phyloP scores from a whole-genome alignment of 768 basidiomycete genomes.

The Tricholoma terreum region DNA sequence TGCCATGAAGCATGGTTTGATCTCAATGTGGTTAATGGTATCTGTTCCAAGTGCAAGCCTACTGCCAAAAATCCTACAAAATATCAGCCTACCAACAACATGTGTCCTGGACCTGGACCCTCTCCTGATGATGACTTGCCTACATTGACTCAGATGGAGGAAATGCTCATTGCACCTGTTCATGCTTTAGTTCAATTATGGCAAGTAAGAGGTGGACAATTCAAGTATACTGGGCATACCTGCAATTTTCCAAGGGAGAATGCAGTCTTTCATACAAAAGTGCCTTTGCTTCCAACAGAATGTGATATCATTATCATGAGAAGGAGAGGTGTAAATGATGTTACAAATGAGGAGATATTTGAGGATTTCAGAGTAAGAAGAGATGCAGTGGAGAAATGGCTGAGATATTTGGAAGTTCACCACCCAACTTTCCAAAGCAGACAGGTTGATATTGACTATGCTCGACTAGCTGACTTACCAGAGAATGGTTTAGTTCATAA shows the following conservation, averaged over 20 bases:
- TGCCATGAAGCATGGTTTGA: too few species aligned
- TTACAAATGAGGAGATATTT: conserved; percentile 7
- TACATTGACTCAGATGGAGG: conserved; percentile 1
- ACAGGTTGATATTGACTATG: conserved; percentile 8
- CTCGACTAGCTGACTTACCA: conserved; percentile 10
- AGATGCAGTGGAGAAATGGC: neutral
- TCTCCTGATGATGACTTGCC: conserved; percentile 1
- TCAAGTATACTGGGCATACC: too few species aligned
- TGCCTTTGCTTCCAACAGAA: neutral
- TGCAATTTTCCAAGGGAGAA: conserved; percentile 4
- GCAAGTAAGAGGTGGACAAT: too few species aligned
- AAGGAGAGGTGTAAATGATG: neutral
- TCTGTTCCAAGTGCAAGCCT: too few species aligned
- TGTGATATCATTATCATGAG: conserved; percentile 7
- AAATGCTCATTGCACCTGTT: too few species aligned
- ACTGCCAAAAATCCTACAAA: neutral
- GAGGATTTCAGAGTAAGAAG: conserved; percentile 4
- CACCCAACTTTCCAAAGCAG: neutral
- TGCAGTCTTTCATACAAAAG: neutral
- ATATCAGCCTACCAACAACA: conserved; percentile 6
- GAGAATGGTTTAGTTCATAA: conserved; percentile 8
- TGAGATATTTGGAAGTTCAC: conserved; percentile 1
- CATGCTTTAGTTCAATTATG: too few species aligned
- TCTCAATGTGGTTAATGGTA: too few species aligned
- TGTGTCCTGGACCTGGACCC: neutral